Conservation (phyloP, 2,329 filamentous ascomycete species). For the Dactylella cylindrospora region DNA sequence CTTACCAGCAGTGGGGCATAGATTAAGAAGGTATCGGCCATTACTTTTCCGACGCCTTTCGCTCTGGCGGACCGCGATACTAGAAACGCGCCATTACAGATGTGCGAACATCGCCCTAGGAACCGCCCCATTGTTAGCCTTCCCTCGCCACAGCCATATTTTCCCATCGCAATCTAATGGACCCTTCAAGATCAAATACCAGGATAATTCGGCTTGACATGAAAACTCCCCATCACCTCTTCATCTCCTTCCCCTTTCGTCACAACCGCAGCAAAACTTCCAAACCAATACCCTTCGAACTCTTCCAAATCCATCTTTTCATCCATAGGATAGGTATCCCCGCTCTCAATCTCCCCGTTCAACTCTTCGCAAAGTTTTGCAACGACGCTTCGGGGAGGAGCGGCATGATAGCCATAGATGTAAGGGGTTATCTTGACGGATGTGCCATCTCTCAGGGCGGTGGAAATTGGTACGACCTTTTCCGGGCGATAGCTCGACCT, state of each 20-base stretch:
- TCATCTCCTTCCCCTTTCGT: slow-evolving; percentile 62
- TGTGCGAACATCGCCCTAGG: slow-evolving; percentile 64
- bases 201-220: slow-evolving; percentile 41
- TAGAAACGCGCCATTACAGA: slow-evolving; percentile 77
- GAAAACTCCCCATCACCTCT: slow-evolving; percentile 57
- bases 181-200: slow-evolving; percentile 9
- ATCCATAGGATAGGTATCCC: slow-evolving; percentile 70
- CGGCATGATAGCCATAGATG: slow-evolving; percentile 27
- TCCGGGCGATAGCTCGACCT: slow-evolving; percentile 10
- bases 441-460: slow-evolving; percentile 22
- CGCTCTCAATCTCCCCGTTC: slow-evolving; percentile 69
- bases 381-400: slow-evolving; percentile 1
- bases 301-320: slow-evolving; percentile 62
- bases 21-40: slow-evolving; percentile 75
- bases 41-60: slow-evolving; percentile 71
- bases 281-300: slow-evolving; percentile 72
- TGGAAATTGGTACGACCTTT: slow-evolving; percentile 14
- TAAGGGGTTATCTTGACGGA: slow-evolving; percentile 23
- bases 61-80: slow-evolving; percentile 73
- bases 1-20: slow-evolving; percentile 68
- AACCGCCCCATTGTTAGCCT: background rate
- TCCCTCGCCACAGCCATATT: too few relatives aligned
- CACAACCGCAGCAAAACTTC: slow-evolving; percentile 72
- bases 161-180: too few relatives aligned
- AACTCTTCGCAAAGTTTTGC: slow-evolving; percentile 63